These are phyloP conservation scores for Skeletonema menzelii DNA, from an alignment of 108 stramenopile species.

Conservation along the genomic window DNA sequence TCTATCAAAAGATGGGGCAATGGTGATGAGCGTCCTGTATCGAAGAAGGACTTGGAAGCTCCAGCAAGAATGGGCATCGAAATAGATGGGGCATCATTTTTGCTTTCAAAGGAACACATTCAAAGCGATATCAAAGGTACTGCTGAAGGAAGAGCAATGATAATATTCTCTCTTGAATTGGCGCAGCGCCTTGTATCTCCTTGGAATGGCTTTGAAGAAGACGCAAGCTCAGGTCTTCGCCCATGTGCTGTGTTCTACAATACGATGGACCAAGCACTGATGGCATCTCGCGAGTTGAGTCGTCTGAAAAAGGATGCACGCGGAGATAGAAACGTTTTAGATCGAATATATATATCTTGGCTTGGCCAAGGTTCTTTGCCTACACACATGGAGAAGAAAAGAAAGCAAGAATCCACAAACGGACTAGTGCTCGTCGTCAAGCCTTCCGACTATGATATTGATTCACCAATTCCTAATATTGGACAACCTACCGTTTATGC, in stretches of 20 bases:
- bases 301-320: constrained; percentile 18
- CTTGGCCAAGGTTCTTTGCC: constrained; percentile 47
- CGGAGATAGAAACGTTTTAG: constrained; percentile 9
- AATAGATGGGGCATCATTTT: constrained; percentile 60
- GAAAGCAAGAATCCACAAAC: constrained; percentile 16
- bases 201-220: constrained; percentile 39
- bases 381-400: constrained; percentile 14
- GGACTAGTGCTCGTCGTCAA: constrained; percentile 59
- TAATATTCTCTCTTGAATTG: constrained; percentile 54
- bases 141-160: constrained; percentile 47
- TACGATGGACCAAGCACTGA: constrained; percentile 63
- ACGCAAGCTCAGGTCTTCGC: neutral
- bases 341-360: constrained; percentile 47
- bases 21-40: constrained; percentile 2
- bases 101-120: constrained; percentile 13
- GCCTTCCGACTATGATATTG: constrained; percentile 65
- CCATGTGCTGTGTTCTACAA: constrained; percentile 58
- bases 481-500: constrained; percentile 34
- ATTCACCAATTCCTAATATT: constrained; percentile 45
- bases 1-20: constrained; percentile 27
- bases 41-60: constrained; percentile 6
- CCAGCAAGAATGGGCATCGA: constrained; percentile 71
- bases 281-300: constrained; percentile 56
- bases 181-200: constrained; percentile 47
- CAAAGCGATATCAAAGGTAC: constrained; percentile 2